Base-by-base conservation (phyloP, 768 basidiomycete species). In the Phlebiopsis gigantea region DNA sequence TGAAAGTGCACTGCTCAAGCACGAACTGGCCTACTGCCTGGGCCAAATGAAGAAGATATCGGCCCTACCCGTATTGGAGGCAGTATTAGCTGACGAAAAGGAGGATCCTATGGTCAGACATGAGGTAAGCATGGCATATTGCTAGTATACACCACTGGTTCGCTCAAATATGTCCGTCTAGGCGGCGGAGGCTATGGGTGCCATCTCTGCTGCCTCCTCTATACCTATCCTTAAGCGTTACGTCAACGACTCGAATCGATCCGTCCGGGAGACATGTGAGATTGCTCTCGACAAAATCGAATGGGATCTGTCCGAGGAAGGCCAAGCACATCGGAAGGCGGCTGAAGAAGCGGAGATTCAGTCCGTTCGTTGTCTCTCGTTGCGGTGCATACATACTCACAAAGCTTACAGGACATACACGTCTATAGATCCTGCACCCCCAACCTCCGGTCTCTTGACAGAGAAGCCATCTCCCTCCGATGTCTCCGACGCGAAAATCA, bases 181-280 rank as follows among this genome's bases (percentile, higher is more conserved):
- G 90, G 94, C 96, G 49, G 97, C 97, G n/a, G 97, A 99, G 73
- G 97, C 97, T 8, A 88, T 99, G 77, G 97, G 95, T 41, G 97
- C 97, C 0, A 92, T 98, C 34, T 93, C 90, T 7, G 76, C 83
- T 21, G 65, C 76, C 1, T 62, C 72, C 0, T 90, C 92, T 15
- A 65, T 95, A 10, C 79, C 85, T 2, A 69, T 93, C 55, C 78
- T 99, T 34, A 72, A 75, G 55, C 77, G 87, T 69, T 94, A 87
- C 72, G 71, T 89, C 29, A 68, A 74, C 53, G 92, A 98, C 75
- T 66, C 80, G 9, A 81, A 88, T 60, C 77, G 84, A 46, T 82
- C 83, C 39, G 89, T 96, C 0, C 80, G 93, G 31, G 97, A 99
- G 75, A 99, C 97, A 0, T 98, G 95, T 71, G 93, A 98, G 73